Percentiles rank a stretch among this genome's conserved stretches.
These are phyloP conservation scores for Flaveria bidentis DNA, from an alignment of 129 eudicot species.

Conservation along the genomic window DNA sequence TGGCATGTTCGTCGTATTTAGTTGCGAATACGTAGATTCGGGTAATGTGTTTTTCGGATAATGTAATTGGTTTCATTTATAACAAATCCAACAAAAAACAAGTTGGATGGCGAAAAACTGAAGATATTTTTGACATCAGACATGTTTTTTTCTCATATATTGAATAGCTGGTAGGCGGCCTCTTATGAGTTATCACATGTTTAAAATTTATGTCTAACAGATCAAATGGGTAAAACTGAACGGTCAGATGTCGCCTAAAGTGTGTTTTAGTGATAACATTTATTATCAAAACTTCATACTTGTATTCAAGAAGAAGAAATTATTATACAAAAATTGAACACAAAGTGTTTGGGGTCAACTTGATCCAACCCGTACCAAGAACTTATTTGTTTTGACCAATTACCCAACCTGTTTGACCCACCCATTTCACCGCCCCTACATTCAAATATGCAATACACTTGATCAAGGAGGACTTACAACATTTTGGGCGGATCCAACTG, in stretches of 20 bases:
- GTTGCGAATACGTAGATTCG: no score
- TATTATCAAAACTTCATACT: not conserved
- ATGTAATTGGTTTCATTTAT: no score
- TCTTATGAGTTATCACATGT: no score
- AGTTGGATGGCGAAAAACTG: not conserved
- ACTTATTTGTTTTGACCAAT: not conserved
- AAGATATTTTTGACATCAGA: no score
- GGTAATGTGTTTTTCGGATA: no score
- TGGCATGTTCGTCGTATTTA: no score
- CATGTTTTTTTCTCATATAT: no score
- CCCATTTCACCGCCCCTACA: not conserved
- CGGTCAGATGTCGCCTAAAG: not conserved
- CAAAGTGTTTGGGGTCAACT: not conserved
- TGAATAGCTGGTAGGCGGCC: no score
- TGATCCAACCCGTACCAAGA: not conserved
- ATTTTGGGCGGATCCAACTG: conserved; percentile 70
- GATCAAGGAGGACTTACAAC: conserved; percentile 51
- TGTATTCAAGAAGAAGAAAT: not conserved
- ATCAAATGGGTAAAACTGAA: no score
- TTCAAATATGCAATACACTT: not conserved
- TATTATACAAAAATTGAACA: not conserved
- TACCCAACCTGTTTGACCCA: not conserved
- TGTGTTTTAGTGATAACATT: not conserved
- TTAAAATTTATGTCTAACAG: no score
- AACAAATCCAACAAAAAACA: no score